Conservation (phyloP, 768 basidiomycete genomes). For the Phlebiopsis gigantea region DNA sequence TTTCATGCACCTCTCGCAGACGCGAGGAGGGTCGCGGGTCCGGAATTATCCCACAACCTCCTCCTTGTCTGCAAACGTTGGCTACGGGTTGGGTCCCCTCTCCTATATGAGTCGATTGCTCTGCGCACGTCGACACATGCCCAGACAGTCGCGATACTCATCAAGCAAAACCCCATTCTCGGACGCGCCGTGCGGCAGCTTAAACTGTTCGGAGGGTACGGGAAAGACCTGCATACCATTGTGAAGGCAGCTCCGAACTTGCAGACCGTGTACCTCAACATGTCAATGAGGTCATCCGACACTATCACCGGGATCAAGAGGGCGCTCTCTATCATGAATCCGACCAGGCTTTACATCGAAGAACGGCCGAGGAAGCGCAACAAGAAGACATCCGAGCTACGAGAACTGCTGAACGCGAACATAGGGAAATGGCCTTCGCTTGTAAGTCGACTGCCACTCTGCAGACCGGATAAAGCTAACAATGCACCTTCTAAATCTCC, state of each 20-base stretch:
- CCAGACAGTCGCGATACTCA: not conserved
- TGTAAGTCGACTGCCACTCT: not conserved
- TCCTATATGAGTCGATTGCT: not conserved
- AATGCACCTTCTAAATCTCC: not conserved
- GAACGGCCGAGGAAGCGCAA: not conserved
- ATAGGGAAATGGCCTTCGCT: not conserved
- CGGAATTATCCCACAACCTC: not conserved
- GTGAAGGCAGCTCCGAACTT: not conserved
- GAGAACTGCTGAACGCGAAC: not conserved
- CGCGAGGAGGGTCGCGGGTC: not conserved
- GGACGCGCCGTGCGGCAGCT: not conserved
- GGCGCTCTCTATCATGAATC: not conserved
- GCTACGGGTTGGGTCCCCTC: not conserved
- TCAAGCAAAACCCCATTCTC: not conserved
- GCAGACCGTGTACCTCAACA: not conserved
- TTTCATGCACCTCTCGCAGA: not conserved
- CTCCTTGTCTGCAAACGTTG: conserved; percentile 7
- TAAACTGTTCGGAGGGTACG: not conserved
- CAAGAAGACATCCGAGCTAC: not conserved
- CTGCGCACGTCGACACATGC: not conserved
- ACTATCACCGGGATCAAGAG: conserved; percentile 4
- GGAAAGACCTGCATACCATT: not conserved
- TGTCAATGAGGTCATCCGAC: not conserved
- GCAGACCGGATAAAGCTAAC: not conserved
- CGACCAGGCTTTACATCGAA: not conserved